Evolutionary conservation across 305 asterid genomes (phyloP), one percentile per base, ranked within the genome.

Genomic region (Solanum hybrid): DNA sequence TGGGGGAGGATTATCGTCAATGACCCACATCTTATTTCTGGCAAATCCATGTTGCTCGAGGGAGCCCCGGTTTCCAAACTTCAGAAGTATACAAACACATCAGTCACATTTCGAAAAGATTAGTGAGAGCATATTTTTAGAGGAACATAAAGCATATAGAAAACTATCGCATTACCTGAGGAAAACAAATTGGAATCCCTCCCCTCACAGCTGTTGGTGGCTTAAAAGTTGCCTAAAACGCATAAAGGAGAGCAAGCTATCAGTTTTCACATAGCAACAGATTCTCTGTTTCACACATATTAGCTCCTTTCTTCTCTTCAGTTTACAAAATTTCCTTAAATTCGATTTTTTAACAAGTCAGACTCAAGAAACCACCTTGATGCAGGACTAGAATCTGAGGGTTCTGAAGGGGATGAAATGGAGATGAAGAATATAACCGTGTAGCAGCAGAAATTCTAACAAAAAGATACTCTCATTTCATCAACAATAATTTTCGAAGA

Each of bases 41-140:
- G 97, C 97, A 88, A 95, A 95, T 86, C 98, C 99, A 87, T 96
- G 98, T 89, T 94, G 96, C 92, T 96, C 99, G n/a, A 96, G 89
- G 1, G 95, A 92, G 56, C 98, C 98, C 2, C 96, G 93, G 86
- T 92, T 95, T 77, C 97, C 98, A 90, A 96, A 95, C 99, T 95
- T 87, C 24, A 88, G 10, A 66, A 35, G 64, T 42, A 38, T 22
- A 37, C 6, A 29, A 9, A 32, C 3, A 89, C 86, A 36, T 26
- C 82, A 86, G 87, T 45, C 80, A 14, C n/a, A 88, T 24, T 56
- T 87, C 17, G 14, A 34, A 88, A 29, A 29, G 32, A 77, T 42
- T 38, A 88, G 78, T 60, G 15, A 3, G n/a, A 81, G 66, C 69
- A 5, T 78, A 86, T 51, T 32, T 14, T 14, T 87, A 38, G 37